These are phyloP conservation scores for Penicillium sp. DNA, from an alignment of 2,329 filamentous ascomycete genomes.

Conservation along the genomic window DNA sequence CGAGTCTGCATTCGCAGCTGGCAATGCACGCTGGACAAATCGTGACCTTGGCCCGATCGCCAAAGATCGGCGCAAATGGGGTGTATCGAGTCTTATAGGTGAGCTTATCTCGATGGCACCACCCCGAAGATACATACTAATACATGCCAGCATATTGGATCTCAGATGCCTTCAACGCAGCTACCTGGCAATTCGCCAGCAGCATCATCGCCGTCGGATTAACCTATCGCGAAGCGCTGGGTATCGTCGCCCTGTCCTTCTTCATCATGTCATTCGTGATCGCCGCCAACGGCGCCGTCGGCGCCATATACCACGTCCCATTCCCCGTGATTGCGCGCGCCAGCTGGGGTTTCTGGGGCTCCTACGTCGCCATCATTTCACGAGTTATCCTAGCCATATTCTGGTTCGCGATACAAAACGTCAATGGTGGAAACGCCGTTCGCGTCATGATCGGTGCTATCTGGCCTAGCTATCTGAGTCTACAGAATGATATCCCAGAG, in stretches of 20 bases:
- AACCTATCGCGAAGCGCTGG: conserved; percentile 53
- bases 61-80: conserved; percentile 47
- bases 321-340: conserved; percentile 60
- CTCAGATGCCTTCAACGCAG: conserved; percentile 53
- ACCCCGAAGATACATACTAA: neutral
- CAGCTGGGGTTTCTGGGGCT: conserved; percentile 60
- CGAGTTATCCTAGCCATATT: conserved; percentile 58
- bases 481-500: conserved; percentile 43
- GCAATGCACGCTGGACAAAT: conserved; percentile 50
- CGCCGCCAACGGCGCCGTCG: conserved; percentile 59
- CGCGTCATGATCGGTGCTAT: conserved; percentile 57
- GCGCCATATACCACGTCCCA: conserved; percentile 53
- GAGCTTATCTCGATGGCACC: neutral
- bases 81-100: conserved; percentile 46
- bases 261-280: conserved; percentile 62
- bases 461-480: conserved; percentile 43
- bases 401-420: conserved; percentile 68
- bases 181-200: conserved; percentile 57
- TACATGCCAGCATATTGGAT: conserved; percentile 51
- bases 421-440: conserved; percentile 60
- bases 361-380: conserved; percentile 56
- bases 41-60: conserved; percentile 54
- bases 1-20: conserved; percentile 48
- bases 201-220: conserved; percentile 55
- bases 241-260: conserved; percentile 54